Evolutionary conservation across 2,329 filamentous ascomycete genomes (phyloP), one percentile per base, ranked within the genome.

Genomic region (Bipolaris cookei): DNA sequence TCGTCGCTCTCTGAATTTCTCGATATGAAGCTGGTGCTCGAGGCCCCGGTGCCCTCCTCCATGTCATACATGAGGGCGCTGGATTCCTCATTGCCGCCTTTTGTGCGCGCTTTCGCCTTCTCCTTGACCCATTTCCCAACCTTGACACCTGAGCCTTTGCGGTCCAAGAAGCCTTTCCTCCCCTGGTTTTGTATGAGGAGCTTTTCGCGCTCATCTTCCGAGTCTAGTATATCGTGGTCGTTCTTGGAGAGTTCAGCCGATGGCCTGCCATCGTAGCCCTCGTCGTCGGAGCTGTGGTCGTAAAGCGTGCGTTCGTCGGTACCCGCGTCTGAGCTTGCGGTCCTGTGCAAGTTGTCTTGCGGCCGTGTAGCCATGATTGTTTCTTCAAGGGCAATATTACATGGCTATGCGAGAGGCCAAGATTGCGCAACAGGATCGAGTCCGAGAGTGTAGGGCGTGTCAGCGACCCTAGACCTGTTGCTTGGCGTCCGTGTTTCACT

Each of bases 1-100:
- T 80, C 78, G 64, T 85, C 84, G 25, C 69, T 72, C 59, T 81
- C 76, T 35, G 75, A 77, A 32, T 78, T 79, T 49, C 72, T 67
- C 23, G 71, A 74, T 25, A 61, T 57, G 14, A 75, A 53, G 35
- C 65, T 72, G n/a, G 66, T 59, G 44, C 62, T 88, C 79, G 80
- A 90, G 59, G 83, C 86, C 69, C 90, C 84, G 2, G 83, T 85
- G 1, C 92, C 91, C 72, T 92, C 89, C 76, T 97, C 93, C 89
- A 94, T 91, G 78, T 95, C 90, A 74, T 91, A 93, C 88, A 96
- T 91, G 69, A 96, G 80, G 74, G 88, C 86, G 35, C 89, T 88
- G 64, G 91, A 86, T 71, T 91, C 90, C 53, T 87, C 87, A 58
- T 86, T 76, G 23, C 62, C 56, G 18, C 63, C 63, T 54, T 80